These are phyloP conservation scores for Gracilaria domingensis DNA, from an alignment of 23 red algal genomes.

Conservation along the genomic window DNA sequence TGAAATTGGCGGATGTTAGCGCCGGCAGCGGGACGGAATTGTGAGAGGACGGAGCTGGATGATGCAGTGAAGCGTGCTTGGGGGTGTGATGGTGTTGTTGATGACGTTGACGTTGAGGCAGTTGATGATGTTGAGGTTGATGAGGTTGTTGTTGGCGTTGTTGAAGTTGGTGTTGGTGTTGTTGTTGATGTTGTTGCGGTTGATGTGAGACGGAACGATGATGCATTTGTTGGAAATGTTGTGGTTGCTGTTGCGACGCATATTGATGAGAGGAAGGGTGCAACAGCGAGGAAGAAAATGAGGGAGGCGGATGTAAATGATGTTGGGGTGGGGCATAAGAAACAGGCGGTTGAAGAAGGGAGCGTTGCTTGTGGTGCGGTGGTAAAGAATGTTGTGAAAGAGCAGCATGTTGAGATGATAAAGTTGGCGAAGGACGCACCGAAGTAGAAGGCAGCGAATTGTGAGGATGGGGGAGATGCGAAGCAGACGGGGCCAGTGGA, in stretches of 20 bases:
- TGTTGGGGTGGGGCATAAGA: conserved; percentile 5
- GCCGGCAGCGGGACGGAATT: conserved; percentile 30
- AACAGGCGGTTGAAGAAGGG: conserved; percentile 1
- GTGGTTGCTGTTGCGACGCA: conserved; percentile 20
- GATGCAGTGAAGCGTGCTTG: conserved; percentile 5
- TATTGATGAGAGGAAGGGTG: conserved; percentile 11
- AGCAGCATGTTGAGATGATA: conserved; percentile 1
- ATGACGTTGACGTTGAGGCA: conserved; percentile 24
- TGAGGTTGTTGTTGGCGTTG: conserved; percentile 9
- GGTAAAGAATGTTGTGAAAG: conserved; percentile 24
- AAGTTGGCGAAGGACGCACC: neutral
- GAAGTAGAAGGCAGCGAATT: neutral
- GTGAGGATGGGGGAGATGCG: neutral
- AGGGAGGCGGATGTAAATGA: neutral
- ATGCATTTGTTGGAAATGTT: conserved; percentile 7
- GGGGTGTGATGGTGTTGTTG: neutral
- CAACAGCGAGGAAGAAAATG: conserved; percentile 22
- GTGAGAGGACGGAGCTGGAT: conserved; percentile 3
- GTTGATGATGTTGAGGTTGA: conserved; percentile 3
- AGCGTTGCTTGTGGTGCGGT: conserved; percentile 22
- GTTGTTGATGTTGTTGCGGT: conserved; percentile 45
- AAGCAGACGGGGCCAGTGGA: neutral
- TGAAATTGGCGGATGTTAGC: conserved; percentile 34
- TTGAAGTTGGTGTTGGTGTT: conserved; percentile 45
- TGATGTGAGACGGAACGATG: conserved; percentile 32